phyloP scores from a whole-genome alignment of 2,329 filamentous ascomycete genomes.

The Orbilia oligospora region DNA sequence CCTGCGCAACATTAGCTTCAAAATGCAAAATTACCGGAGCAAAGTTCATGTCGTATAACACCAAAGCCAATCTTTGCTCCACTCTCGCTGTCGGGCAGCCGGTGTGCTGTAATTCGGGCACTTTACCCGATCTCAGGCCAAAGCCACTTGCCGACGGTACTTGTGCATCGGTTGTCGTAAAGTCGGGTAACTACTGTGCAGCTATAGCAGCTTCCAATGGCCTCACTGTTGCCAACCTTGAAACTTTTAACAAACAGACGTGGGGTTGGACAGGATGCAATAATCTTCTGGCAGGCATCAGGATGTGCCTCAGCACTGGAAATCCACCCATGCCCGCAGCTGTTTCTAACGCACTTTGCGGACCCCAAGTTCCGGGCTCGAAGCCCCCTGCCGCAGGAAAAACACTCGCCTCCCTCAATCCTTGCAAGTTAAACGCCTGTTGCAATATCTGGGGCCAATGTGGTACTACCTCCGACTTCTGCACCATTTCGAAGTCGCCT shows the following conservation, averaged over 20 bases:
- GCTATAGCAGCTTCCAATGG: constrained; percentile 63
- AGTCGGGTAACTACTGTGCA: constrained; percentile 66
- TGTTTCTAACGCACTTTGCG: constrained; percentile 65
- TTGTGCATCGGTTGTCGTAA: constrained; percentile 66
- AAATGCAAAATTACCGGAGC: constrained; percentile 63
- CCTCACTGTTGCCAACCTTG: constrained; percentile 60
- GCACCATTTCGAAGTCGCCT: constrained; percentile 65
- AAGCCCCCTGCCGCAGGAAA: constrained; percentile 61
- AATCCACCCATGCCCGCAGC: constrained; percentile 66
- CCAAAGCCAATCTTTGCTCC: constrained; percentile 65
- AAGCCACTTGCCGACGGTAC: constrained; percentile 66
- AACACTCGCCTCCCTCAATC: constrained; percentile 63
- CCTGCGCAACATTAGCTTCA: constrained; percentile 63
- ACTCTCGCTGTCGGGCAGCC: constrained; percentile 64
- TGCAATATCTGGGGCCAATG: constrained; percentile 70
- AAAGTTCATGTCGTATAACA: constrained; percentile 65
- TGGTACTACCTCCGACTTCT: constrained; percentile 69
- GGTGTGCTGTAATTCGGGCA: constrained; percentile 67
- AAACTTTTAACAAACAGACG: constrained; percentile 66
- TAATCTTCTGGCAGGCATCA: constrained; percentile 63
- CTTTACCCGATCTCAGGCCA: constrained; percentile 66
- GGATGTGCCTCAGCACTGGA: constrained; percentile 67
- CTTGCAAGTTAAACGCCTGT: constrained; percentile 67
- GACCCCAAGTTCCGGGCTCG: constrained; percentile 66
- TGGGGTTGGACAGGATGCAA: constrained; percentile 67